Evolutionary conservation across 306 rosid genomes (phyloP).

Genomic region (Mimosa pudica): DNA sequence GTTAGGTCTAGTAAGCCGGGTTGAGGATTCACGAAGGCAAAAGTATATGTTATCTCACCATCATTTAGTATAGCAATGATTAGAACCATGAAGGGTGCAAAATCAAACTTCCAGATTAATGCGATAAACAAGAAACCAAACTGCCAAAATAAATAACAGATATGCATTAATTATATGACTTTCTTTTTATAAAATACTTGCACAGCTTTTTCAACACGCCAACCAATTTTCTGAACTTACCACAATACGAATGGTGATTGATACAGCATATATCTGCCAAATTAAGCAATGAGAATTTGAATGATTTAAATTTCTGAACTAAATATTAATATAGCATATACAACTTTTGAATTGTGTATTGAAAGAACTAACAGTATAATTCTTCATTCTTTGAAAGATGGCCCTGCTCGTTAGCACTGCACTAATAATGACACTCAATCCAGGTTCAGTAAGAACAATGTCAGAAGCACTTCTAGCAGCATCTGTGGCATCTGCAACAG

Average conservation of each 20-base stretch:
- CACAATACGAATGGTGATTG: slow-evolving; percentile 98
- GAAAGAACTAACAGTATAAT: slow-evolving; percentile 76
- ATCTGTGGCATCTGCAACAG: slow-evolving; percentile 99
- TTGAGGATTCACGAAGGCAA: slow-evolving; percentile 11
- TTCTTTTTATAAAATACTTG: neutral
- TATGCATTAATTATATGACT: slow-evolving; percentile 28
- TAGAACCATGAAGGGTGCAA: slow-evolving; percentile 97
- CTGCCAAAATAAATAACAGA: slow-evolving; percentile 50
- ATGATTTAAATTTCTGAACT: slow-evolving; percentile 27
- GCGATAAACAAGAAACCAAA: slow-evolving; percentile 97
- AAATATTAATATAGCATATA: slow-evolving; percentile 19
- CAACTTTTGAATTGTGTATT: slow-evolving; percentile 22
- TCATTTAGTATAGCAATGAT: slow-evolving; percentile 94
- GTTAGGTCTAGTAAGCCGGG: neutral
- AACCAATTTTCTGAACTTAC: slow-evolving; percentile 51
- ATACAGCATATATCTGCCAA: slow-evolving; percentile 94
- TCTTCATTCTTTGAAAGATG: slow-evolving; percentile 98
- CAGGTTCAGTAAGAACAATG: slow-evolving; percentile 98
- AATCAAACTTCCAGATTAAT: slow-evolving; percentile 93
- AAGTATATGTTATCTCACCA: slow-evolving; percentile 53
- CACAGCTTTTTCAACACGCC: neutral
- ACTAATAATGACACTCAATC: slow-evolving; percentile 94
- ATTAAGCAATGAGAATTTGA: slow-evolving; percentile 23
- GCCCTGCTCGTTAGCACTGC: slow-evolving; percentile 99
- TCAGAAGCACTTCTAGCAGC: slow-evolving; percentile 98